Evolutionary conservation across 306 rosid genomes (phyloP), one percentile per base, ranked within the genome.

Genomic region (Inga leiocalycina): DNA sequence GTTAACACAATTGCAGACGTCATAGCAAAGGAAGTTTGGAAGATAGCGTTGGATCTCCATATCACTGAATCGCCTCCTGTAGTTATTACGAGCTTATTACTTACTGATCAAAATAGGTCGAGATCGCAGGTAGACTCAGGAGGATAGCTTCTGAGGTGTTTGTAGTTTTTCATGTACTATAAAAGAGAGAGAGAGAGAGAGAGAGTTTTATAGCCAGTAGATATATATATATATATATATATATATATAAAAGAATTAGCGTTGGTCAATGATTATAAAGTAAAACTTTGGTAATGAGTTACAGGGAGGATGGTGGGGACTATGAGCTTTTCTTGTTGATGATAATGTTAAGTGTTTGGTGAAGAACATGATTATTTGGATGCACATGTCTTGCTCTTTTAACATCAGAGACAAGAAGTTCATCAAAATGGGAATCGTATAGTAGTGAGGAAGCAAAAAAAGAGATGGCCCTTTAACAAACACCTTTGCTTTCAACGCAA

Each of bases 301-400:
- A 45, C 41, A 65, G 85, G 5, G 14, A 3, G 66, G 71, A 59
- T 74, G 84, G 80, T 77, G 80, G 80, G 82, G 76, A 19, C 84
- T 37, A 39, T 16, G 44, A 43, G 62, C 45, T 67, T 78, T 17
- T 70, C 13, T 45, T 2, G 48, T 1, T 52, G 59, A 52, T 52
- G 76, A 72, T 72, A 4, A 45, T 52, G 16, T 0, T 15, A 1
- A 45, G 61, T 70, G 66, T 59, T 59, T 76, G 81, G 71, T 82
- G 10, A 82, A 71, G 45, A 74, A 76, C 88, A 85, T 88, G 61
- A 88, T 88, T 66, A 79, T 62, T 22, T 35, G 69, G 71, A 44
- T 76, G 43, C 71, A 77, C 81, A 77, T 79, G 84, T 24, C 68
- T 5, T 41, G 75, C 66, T 59, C 27, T 22, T 10, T 22, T 79